phyloP scores from a whole-genome alignment of 495 filamentous ascomycete genomes.

The Aspergillus panamensis region DNA sequence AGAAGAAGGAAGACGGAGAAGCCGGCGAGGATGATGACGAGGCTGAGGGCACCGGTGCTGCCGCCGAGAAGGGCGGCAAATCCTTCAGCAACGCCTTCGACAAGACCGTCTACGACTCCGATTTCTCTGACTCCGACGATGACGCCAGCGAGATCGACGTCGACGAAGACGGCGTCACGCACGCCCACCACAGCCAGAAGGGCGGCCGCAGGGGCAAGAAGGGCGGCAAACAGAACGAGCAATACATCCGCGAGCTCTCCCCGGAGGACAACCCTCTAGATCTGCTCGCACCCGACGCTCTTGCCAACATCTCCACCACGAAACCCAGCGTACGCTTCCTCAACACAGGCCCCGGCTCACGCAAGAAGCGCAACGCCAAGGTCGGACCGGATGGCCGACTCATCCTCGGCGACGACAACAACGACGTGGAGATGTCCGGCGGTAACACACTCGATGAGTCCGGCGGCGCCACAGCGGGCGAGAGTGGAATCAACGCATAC shows the following conservation, averaged over 20 bases:
- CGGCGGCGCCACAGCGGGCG: slow-evolving; percentile 39
- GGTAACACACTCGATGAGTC: slow-evolving; percentile 33
- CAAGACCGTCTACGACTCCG: slow-evolving; percentile 88
- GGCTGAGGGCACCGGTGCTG: slow-evolving; percentile 18
- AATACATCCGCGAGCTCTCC: slow-evolving; percentile 84
- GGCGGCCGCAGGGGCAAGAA: slow-evolving; percentile 32
- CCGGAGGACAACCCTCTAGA: slow-evolving; percentile 87
- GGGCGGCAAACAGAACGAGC: slow-evolving; percentile 49
- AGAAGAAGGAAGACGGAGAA: slow-evolving; percentile 63
- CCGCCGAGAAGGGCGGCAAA: slow-evolving; percentile 27
- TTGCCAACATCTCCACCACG: slow-evolving; percentile 90
- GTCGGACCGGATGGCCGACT: slow-evolving; percentile 85
- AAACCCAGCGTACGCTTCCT: slow-evolving; percentile 62
- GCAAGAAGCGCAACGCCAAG: slow-evolving; percentile 57
- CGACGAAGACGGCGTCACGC: slow-evolving; percentile 40
- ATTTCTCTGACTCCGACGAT: slow-evolving; percentile 67
- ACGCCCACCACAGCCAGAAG: slow-evolving; percentile 36
- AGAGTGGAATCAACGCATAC: slow-evolving; percentile 77
- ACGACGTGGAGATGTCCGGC: slow-evolving; percentile 61
- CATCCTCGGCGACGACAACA: slow-evolving; percentile 60
- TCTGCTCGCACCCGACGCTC: slow-evolving; percentile 78
- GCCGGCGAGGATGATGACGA: slow-evolving; percentile 49
- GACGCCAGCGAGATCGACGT: slow-evolving; percentile 57
- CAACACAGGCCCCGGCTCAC: slow-evolving; percentile 41
- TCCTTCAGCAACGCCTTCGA: slow-evolving; percentile 87